These are phyloP conservation scores for Dalbergia cultrata DNA, from an alignment of 306 rosid genomes.

Conservation along the genomic window DNA sequence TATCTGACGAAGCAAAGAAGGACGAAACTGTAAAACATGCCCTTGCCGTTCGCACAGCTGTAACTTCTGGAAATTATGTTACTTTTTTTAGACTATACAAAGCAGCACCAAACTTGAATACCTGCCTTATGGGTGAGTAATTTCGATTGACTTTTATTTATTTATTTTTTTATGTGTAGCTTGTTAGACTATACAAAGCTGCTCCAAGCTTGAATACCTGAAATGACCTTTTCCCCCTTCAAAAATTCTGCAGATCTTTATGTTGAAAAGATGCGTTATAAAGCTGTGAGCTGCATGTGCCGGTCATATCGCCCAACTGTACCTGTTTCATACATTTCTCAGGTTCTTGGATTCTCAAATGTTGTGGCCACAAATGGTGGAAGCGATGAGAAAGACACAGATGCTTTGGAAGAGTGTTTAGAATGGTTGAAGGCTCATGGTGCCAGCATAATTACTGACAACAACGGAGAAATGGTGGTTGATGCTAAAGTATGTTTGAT, in stretches of 20 bases:
- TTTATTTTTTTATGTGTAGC: neutral
- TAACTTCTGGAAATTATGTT: conserved; percentile 90
- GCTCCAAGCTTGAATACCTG: neutral
- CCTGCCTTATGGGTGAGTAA: conserved; percentile 93
- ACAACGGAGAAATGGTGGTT: conserved; percentile 72
- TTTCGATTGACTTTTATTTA: conserved; percentile 7
- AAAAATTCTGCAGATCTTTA: conserved; percentile 70
- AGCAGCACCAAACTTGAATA: conserved; percentile 84
- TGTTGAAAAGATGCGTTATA: conserved; percentile 95
- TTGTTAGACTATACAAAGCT: neutral
- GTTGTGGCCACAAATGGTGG: conserved; percentile 52
- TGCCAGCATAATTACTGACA: conserved; percentile 70
- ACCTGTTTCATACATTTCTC: conserved; percentile 82
- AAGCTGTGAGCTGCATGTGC: conserved; percentile 91
- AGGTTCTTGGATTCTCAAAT: conserved; percentile 79
- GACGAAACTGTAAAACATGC: conserved; percentile 93
- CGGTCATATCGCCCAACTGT: conserved; percentile 94
- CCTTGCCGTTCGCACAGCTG: conserved; percentile 93
- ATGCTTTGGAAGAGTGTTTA: conserved; percentile 80
- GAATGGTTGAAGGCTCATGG: conserved; percentile 98
- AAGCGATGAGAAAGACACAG: conserved; percentile 63
- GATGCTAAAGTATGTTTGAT: conserved; percentile 78
- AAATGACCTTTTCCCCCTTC: neutral
- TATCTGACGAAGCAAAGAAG: conserved; percentile 75
- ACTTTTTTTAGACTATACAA: conserved; percentile 87